Base-by-base conservation (phyloP, 1,139 yeast genomes). In the Saccharomyces hybrid region DNA sequence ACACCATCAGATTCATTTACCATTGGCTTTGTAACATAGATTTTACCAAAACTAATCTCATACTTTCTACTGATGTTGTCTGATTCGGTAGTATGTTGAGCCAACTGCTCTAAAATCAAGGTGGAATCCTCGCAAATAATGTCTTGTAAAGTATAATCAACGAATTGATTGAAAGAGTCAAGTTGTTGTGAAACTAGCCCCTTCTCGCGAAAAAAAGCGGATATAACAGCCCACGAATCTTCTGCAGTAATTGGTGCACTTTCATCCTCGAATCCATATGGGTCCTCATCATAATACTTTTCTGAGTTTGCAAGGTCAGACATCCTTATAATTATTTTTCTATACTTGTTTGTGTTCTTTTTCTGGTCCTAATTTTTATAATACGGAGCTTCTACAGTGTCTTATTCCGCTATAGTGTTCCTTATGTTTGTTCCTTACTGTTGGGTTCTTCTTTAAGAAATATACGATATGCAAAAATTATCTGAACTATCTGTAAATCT, bases 1-100 rank as follows among this genome's bases (percentile, higher is more conserved):
- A 96, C 90, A 76, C 99, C 99, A 75, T 95, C 99, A 32, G 98
- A 97, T 76, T 95, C 99, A 23, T 98, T 95, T 82, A 93, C 96
- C 52, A 97, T 89, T 47, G 99, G 99, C 67, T 93, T 88, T 46
- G 98, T 90, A 63, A 95, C 83, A 72, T 88, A 95, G 67, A 95
- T 93, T 72, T 93, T 95, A 61, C 99, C 99, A 74, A 95, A 95
- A 30, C 91, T 84, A 68, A 95, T 93, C 73, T 91, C 98, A 69
- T 89, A 95, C 61, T 97, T 83, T 73, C 90, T 85, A 72, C 88
- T 90, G 64, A 88, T 83, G 69, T 88, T 87, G 71, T 93, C 98
- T 56, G 82, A 81, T 63, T 89, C 96, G 30, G 95, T 84, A 2
- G 96, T 86, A 69, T 93, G 98, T 73, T 95, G 99, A 31, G 99